Conservation (phyloP, 208 protist species). For the Porcisia hertigi region DNA sequence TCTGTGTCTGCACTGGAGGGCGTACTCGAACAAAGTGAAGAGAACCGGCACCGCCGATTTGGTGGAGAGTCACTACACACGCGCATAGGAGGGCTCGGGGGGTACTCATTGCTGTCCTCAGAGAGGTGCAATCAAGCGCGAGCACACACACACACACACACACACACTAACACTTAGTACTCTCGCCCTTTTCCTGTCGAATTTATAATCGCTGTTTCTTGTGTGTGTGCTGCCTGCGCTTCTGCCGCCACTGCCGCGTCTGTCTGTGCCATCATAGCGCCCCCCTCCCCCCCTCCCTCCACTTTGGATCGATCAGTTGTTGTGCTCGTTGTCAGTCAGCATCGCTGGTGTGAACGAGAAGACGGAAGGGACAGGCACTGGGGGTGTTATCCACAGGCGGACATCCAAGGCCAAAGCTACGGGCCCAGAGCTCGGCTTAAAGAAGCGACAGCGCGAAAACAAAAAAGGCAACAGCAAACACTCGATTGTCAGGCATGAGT, state of each 20-base stretch:
- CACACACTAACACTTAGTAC: not conserved
- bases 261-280: no score
- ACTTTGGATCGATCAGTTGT: no score
- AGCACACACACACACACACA: not conserved
- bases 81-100: not conserved
- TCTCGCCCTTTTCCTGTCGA: not conserved
- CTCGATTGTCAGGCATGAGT: conserved; percentile 1
- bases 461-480: not conserved
- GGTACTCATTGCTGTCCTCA: not conserved
- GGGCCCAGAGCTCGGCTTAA: not conserved
- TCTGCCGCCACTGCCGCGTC: no score
- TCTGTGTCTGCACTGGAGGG: not conserved
- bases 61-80: not conserved
- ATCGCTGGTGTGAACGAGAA: no score
- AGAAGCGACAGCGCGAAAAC: no score
- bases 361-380: not conserved
- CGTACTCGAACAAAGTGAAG: not conserved
- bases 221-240: no score
- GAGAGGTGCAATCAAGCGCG: not conserved
- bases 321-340: no score
- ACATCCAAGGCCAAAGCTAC: not conserved
- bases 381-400: not conserved
- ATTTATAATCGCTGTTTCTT: not conserved
- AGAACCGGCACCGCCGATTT: not conserved
- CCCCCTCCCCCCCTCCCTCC: no score